Base-by-base conservation (phyloP, 169 alveolate species). In the Plasmodium malariae region DNA sequence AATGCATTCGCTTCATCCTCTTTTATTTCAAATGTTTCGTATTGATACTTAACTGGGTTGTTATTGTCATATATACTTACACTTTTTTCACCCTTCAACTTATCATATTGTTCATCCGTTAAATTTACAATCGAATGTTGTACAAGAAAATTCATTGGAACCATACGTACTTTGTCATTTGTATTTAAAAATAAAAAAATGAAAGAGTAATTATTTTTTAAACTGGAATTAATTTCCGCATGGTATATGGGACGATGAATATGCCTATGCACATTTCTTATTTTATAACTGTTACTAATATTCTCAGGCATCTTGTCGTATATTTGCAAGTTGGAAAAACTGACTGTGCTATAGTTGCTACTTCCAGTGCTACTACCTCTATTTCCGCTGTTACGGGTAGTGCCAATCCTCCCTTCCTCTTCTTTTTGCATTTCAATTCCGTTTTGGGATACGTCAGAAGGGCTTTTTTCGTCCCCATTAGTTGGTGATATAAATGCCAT, bases 21-120 rank as follows among this genome's bases (percentile, higher is more conserved):
- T 67, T 76, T 76, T 36, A 76, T 67, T 69, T 76, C 89, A 63
- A 76, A 76, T 14, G 14, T 32, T 6, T 76, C 89, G 32, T 76
- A 76, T 36, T 62, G n/a, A 63, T 76, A 76, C 17, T 37, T 60
- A n/a, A 76, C 76, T 24, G 62, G 5, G 0, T 6, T 40, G 32
- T 76, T 12, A 1, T 76, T 30, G 14, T 62, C 63, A 76, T 76
- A 76, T 36, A 76, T 68, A 28, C 43, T 7, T 36, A 76, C 89
- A 45, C 78, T 76, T 30, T 19, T 48, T 14, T 76, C 51, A 17
- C 45, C 36, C 67, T 43, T 40, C 19, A 76, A 76, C 62, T 76
- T 62, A 36, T 36, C 34, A 3, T 60, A 76, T 5, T 32, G 78
- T 11, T 76, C 76, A 62, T 76, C 76, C 9, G 59, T 62, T 62